A percentile compares a stretch with the other conserved stretches of the same genome.
These are phyloP conservation scores for Boletales sp. DNA, from an alignment of 768 basidiomycete species.

Conservation along the genomic window DNA sequence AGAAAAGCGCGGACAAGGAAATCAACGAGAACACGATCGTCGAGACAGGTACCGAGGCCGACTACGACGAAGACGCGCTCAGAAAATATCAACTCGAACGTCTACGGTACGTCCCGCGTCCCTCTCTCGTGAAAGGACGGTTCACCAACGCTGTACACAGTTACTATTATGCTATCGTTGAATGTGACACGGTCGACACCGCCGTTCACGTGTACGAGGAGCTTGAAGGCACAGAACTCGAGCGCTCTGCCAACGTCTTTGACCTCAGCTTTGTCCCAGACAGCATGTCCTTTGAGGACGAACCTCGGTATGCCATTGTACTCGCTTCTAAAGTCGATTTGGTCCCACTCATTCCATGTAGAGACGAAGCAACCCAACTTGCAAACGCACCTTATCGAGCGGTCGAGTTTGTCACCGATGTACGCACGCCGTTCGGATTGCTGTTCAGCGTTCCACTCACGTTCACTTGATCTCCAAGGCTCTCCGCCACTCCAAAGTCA, in stretches of 20 bases:
- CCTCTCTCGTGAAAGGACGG: not conserved
- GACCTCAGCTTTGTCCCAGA: constrained; percentile 93
- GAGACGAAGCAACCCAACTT: constrained; percentile 82
- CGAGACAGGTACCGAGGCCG: constrained; percentile 64
- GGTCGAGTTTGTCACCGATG: constrained; percentile 91
- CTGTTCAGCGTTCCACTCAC: too few species aligned
- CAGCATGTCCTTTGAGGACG: constrained; percentile 79
- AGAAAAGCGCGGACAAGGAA: constrained; percentile 46
- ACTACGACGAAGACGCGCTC: constrained; percentile 86
- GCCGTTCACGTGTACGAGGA: constrained; percentile 81
- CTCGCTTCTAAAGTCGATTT: not conserved
- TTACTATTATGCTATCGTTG: constrained; percentile 93
- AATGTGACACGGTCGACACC: constrained; percentile 75
- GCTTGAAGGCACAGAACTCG: constrained; percentile 92
- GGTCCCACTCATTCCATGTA: constrained; percentile 24
- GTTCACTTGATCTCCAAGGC: constrained; percentile 49
- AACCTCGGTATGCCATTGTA: constrained; percentile 52
- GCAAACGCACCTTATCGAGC: constrained; percentile 58
- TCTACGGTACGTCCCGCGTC: constrained; percentile 57
- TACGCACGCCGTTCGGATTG: constrained; percentile 35
- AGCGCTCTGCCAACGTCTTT: constrained; percentile 94
- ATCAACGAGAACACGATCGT: constrained; percentile 63
- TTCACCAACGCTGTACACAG: constrained; percentile 39
- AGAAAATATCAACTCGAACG: constrained; percentile 92
- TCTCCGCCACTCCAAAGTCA: constrained; percentile 95